Evolutionary conservation across 352 stramenopile genomes (phyloP).

Genomic region (Pythium brachiatum): DNA sequence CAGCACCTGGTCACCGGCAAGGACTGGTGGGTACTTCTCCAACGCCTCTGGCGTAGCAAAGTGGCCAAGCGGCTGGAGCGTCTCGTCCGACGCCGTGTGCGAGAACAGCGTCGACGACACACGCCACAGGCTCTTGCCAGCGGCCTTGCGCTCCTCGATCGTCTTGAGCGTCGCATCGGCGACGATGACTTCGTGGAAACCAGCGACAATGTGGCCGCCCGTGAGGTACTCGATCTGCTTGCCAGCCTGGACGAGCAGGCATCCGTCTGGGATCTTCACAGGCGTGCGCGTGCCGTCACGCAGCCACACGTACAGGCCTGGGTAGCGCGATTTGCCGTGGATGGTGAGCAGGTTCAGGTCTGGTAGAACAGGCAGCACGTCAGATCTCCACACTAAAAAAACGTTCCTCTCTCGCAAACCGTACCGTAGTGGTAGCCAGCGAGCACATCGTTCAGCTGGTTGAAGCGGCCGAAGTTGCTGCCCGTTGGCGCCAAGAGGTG

Average conservation of each 20-base stretch:
- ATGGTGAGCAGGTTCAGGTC: constrained; percentile 94
- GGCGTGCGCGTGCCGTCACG: constrained; percentile 80
- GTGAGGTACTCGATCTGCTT: constrained; percentile 94
- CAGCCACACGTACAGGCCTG: constrained; percentile 90
- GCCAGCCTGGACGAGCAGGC: constrained; percentile 79
- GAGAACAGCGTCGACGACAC: constrained; percentile 92
- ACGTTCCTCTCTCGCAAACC: neutral
- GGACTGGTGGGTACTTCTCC: constrained; percentile 77
- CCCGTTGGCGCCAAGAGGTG: constrained; percentile 90
- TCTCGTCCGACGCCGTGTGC: constrained; percentile 89
- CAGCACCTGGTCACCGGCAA: constrained; percentile 86
- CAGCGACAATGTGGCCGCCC: constrained; percentile 87
- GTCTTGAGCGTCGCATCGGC: constrained; percentile 66
- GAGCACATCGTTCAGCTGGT: constrained; percentile 81
- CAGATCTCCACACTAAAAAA: neutral
- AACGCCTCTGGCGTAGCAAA: constrained; percentile 72
- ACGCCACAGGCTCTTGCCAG: constrained; percentile 83
- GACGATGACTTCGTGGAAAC: constrained; percentile 92
- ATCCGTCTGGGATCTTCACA: constrained; percentile 89
- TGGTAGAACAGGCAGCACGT: neutral
- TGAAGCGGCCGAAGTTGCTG: constrained; percentile 84
- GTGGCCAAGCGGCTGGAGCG: constrained; percentile 70
- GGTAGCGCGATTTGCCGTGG: constrained; percentile 91
- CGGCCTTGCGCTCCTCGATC: constrained; percentile 68
- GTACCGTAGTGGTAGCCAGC: constrained; percentile 89